These are phyloP conservation scores for Metschnikowia lachancei DNA, from an alignment of 805 yeast genomes.

Conservation along the genomic window DNA sequence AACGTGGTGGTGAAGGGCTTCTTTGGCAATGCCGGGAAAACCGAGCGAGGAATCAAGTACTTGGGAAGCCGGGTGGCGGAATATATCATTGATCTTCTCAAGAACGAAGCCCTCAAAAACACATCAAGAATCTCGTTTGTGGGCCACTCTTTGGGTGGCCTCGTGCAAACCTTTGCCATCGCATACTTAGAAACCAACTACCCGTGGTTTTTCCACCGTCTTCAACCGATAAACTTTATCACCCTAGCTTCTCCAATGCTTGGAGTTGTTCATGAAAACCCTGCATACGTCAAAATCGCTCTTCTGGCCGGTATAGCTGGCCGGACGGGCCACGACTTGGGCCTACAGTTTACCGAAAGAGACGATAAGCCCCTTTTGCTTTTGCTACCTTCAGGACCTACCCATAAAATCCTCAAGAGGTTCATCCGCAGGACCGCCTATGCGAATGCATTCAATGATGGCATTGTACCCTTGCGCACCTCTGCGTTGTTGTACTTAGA, in stretches of 20 bases:
- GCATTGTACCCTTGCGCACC: conserved; percentile 92
- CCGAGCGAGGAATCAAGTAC: conserved; percentile 84
- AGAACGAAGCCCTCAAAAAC: conserved; percentile 36
- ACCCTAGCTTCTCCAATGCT: conserved; percentile 85
- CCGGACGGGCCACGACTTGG: conserved; percentile 86
- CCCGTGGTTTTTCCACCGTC: conserved; percentile 65
- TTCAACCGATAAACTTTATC: conserved; percentile 75
- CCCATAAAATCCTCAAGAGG: conserved; percentile 56
- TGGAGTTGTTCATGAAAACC: conserved; percentile 86
- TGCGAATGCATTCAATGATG: conserved; percentile 90
- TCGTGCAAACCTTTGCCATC: conserved; percentile 85
- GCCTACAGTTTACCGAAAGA: conserved; percentile 49
- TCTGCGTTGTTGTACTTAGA: conserved; percentile 83
- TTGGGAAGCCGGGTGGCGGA: conserved; percentile 80
- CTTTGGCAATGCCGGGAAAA: conserved; percentile 79
- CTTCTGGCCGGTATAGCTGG: conserved; percentile 90
- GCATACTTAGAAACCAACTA: conserved; percentile 68
- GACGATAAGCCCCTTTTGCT: conserved; percentile 64
- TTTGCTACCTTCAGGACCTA: conserved; percentile 72
- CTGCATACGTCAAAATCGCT: conserved; percentile 78
- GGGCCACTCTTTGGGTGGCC: conserved; percentile 93
- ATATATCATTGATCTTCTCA: conserved; percentile 57
- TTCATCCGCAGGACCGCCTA: conserved; percentile 77
- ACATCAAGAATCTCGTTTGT: conserved; percentile 75
- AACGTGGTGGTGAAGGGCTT: conserved; percentile 81